Evolutionary conservation across 2,329 filamentous ascomycete genomes (phyloP).

Genomic region (Aspergillus piperis): DNA sequence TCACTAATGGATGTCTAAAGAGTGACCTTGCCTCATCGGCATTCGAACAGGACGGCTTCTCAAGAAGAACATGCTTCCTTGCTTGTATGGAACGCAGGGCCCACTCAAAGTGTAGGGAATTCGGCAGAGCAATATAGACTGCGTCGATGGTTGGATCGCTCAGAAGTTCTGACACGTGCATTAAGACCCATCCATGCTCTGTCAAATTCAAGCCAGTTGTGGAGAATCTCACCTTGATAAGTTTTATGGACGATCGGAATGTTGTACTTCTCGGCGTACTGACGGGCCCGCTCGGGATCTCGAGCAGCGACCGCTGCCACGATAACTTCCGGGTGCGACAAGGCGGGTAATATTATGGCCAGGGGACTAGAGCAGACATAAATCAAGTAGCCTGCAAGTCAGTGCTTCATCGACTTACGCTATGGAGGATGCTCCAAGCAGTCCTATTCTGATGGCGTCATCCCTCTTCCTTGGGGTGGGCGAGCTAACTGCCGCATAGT

Average conservation of each 20-base stretch:
- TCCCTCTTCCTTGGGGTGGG: conserved; percentile 11
- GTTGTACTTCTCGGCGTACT: conserved; percentile 54
- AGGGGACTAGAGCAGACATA: conserved; percentile 18
- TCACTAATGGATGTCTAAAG: conserved; percentile 41
- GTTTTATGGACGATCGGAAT: conserved; percentile 43
- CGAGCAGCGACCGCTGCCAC: conserved; percentile 57
- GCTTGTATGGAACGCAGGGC: conserved; percentile 50
- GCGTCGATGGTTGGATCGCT: conserved; percentile 34
- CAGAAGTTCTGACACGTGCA: conserved; percentile 17
- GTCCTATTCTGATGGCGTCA: conserved; percentile 22
- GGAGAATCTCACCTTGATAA: conserved; percentile 47
- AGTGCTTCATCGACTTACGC: conserved; percentile 13
- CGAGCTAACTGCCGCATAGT: neutral
- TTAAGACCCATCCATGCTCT: neutral
- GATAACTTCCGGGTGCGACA: conserved; percentile 56
- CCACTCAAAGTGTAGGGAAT: conserved; percentile 48
- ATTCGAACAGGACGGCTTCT: conserved; percentile 56
- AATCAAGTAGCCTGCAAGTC: neutral
- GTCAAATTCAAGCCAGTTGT: neutral
- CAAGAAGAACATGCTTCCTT: conserved; percentile 59
- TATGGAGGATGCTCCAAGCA: conserved; percentile 25
- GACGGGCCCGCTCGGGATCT: conserved; percentile 48
- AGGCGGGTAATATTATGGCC: conserved; percentile 48
- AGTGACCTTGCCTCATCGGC: conserved; percentile 47
- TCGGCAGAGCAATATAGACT: conserved; percentile 54